Percentiles rank a stretch among this genome's conserved stretches.
These are phyloP conservation scores for Prosopis cineraria DNA, from an alignment of 306 rosid species.

Conservation along the genomic window DNA sequence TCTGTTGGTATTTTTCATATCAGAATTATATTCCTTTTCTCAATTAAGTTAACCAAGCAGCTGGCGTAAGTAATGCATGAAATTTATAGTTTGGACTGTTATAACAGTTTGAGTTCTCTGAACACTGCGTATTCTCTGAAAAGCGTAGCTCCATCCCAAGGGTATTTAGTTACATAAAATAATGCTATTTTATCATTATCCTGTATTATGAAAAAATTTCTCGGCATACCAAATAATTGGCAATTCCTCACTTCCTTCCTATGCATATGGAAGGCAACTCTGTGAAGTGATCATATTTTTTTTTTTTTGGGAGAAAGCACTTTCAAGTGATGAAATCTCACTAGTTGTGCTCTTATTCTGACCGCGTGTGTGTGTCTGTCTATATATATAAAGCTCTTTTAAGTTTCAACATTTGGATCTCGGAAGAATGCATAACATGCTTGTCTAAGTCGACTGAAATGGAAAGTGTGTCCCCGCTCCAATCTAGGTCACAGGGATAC, in stretches of 20 bases:
- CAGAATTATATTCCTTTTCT: background rate
- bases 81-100: slow-evolving; percentile 1
- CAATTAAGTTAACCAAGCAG: slow-evolving; percentile 25
- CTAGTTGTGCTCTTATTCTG: background rate
- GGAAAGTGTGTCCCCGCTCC: slow-evolving; percentile 8
- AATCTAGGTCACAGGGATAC: slow-evolving; percentile 9
- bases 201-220: background rate
- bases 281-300: slow-evolving; percentile 12
- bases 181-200: background rate
- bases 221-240: background rate
- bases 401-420: background rate
- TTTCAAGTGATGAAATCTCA: slow-evolving; percentile 16
- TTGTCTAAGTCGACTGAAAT: background rate
- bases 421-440: background rate
- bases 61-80: background rate
- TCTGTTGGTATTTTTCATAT: background rate
- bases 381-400: background rate
- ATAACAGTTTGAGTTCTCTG: background rate
- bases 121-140: background rate
- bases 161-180: background rate
- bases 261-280: background rate
- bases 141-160: background rate
- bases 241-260: background rate
- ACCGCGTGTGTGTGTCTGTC: too few relatives aligned
- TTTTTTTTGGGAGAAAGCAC: background rate